phyloP scores from a whole-genome alignment of 768 basidiomycete genomes.

The Pluteus cervinus region DNA sequence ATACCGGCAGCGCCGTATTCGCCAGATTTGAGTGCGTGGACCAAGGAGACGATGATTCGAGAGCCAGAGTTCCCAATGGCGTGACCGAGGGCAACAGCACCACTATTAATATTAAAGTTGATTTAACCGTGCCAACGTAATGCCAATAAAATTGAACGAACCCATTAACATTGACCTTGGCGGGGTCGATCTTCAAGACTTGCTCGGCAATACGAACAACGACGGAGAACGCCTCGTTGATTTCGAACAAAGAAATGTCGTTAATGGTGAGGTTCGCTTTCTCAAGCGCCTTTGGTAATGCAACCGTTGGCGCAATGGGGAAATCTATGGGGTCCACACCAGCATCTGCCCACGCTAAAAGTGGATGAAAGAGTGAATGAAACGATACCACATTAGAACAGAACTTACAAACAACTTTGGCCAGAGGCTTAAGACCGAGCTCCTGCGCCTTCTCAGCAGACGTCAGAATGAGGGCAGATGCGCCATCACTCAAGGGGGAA shows the following conservation, averaged over 20 bases:
- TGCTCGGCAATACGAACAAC: constrained; percentile 91
- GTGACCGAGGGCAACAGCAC: constrained; percentile 93
- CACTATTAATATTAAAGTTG: constrained; percentile 43
- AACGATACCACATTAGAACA: constrained; percentile 5
- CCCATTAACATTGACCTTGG: constrained; percentile 90
- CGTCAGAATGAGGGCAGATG: constrained; percentile 92
- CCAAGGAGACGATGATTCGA: constrained; percentile 88
- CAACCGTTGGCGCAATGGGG: constrained; percentile 90
- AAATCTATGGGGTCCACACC: constrained; percentile 97
- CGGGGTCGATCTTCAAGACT: constrained; percentile 73
- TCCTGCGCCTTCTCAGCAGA: constrained; percentile 90
- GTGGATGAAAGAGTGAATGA: constrained; percentile 8
- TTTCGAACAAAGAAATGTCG: constrained; percentile 89
- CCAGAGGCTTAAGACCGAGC: constrained; percentile 88
- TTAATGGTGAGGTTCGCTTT: constrained; percentile 76
- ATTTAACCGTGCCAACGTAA: too few relatives aligned
- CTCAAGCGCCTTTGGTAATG: constrained; percentile 83
- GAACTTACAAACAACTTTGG: constrained; percentile 84
- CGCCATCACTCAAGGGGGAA: constrained; percentile 92
- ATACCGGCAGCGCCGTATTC: constrained; percentile 95
- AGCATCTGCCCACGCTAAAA: constrained; percentile 88
- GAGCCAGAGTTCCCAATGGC: constrained; percentile 96
- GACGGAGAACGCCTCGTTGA: constrained; percentile 97
- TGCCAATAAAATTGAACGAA: constrained; percentile 26
- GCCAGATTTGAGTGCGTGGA: constrained; percentile 87